Percentiles rank a stretch among this genome's conserved stretches.
Evolutionary conservation across 768 basidiomycete genomes (phyloP).

Genomic region (Pleurotus eryngii): DNA sequence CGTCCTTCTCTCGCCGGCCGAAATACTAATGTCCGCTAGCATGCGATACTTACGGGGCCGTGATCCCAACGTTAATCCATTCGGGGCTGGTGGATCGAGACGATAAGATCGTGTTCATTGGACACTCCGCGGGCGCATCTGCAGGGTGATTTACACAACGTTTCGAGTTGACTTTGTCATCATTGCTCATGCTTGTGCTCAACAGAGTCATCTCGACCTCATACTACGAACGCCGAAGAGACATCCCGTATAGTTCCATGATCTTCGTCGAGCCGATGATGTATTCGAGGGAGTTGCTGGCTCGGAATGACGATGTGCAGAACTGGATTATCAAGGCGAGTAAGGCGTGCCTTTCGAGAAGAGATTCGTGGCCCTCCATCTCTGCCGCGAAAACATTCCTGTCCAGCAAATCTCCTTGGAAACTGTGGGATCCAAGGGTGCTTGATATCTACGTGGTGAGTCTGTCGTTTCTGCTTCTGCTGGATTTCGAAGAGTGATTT

Average conservation of each 20-base stretch:
- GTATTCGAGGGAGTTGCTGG: conserved; percentile 11
- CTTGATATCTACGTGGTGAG: conserved; percentile 40
- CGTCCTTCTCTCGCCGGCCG: too few species aligned
- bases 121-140: conserved; percentile 54
- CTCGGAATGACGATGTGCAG: conserved; percentile 13
- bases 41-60: conserved; percentile 39
- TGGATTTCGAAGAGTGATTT: too few species aligned
- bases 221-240: conserved; percentile 31
- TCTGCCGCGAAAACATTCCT: conserved; percentile 42
- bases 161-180: neutral
- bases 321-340: conserved; percentile 24
- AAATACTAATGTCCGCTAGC: conserved; percentile 19
- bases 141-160: conserved; percentile 31
- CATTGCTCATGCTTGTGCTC: neutral
- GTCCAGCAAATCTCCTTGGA: conserved; percentile 35
- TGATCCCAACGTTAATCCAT: conserved; percentile 46
- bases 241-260: conserved; percentile 27
- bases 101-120: conserved; percentile 49
- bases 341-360: conserved; percentile 19
- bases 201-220: conserved; percentile 38
- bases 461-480: neutral
- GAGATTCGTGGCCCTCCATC: conserved; percentile 50
- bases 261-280: conserved; percentile 48
- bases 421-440: conserved; percentile 48
- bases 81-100: conserved; percentile 43